phyloP scores from a whole-genome alignment of 2,329 filamentous ascomycete genomes.

The Ciborinia camelliae region DNA sequence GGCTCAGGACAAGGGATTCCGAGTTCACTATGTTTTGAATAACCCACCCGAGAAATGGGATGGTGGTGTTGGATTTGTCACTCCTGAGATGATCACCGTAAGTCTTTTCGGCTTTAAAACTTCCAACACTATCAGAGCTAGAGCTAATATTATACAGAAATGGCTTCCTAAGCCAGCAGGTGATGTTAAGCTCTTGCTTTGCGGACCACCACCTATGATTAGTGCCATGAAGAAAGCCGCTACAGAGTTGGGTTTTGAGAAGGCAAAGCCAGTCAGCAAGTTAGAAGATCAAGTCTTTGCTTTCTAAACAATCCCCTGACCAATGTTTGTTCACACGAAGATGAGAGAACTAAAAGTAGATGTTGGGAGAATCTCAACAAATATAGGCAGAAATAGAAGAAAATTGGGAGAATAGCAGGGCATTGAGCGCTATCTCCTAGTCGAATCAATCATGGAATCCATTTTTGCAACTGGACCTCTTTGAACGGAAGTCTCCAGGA shows the following conservation, averaged over 20 bases:
- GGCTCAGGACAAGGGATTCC: constrained; percentile 74
- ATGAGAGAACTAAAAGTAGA: neutral
- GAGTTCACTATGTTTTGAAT: constrained; percentile 93
- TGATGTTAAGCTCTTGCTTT: constrained; percentile 92
- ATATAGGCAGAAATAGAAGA: neutral
- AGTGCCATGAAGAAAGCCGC: constrained; percentile 95
- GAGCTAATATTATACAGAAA: constrained; percentile 48
- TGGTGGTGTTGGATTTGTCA: constrained; percentile 92
- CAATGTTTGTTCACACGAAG: neutral
- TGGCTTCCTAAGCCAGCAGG: constrained; percentile 75
- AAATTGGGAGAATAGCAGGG: neutral
- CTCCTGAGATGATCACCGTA: constrained; percentile 90
- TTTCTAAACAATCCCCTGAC: constrained; percentile 56
- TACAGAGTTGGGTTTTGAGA: constrained; percentile 83
- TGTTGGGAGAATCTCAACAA: neutral
- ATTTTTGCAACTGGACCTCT: neutral
- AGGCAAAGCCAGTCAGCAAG: constrained; percentile 94
- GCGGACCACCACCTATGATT: constrained; percentile 95
- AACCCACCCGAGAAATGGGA: constrained; percentile 90
- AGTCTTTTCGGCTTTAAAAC: constrained; percentile 31
- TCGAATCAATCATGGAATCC: neutral
- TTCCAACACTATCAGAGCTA: neutral
- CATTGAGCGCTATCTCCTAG: neutral
- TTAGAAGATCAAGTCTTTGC: constrained; percentile 97
- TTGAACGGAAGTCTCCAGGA: neutral